Conservation (phyloP, 2,329 filamentous ascomycete genomes). For the Fusarium sp. region DNA sequence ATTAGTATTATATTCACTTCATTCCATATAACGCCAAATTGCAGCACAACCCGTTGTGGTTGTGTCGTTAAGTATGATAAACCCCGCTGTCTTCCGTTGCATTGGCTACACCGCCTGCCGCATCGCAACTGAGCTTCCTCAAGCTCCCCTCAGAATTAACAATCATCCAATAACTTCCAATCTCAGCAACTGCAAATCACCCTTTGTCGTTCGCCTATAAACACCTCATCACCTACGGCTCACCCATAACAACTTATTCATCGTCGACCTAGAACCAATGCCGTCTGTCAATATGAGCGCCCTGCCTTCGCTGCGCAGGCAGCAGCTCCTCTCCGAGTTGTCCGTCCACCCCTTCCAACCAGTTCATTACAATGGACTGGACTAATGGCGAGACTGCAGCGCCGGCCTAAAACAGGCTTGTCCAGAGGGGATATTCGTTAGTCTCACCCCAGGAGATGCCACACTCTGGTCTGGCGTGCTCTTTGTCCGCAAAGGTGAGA, state of each 20-base stretch:
- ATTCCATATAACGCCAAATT: neutral
- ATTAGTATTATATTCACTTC: neutral
- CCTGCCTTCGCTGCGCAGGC: slow-evolving; percentile 71
- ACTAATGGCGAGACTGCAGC: slow-evolving; percentile 59
- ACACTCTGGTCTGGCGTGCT: slow-evolving; percentile 90
- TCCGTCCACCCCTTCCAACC: slow-evolving; percentile 56
- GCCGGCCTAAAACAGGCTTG: slow-evolving; percentile 83
- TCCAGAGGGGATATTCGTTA: slow-evolving; percentile 88
- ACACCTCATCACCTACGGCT: neutral
- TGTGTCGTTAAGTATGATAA: neutral
- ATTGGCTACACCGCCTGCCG: slow-evolving; percentile 23
- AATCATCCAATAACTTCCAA: neutral
- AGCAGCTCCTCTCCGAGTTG: slow-evolving; percentile 86
- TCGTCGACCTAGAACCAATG: slow-evolving; percentile 50
- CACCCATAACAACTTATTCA: neutral
- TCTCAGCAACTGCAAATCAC: neutral
- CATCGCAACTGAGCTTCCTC: neutral
- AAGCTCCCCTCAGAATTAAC: neutral
- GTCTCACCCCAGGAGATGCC: slow-evolving; percentile 82
- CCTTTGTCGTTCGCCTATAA: neutral
- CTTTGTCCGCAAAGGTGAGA: slow-evolving; percentile 85
- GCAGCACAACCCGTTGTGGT: neutral
- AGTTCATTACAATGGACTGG: slow-evolving; percentile 3
- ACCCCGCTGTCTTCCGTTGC: neutral
- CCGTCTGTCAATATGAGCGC: slow-evolving; percentile 56